Base-by-base conservation (phyloP, 208 protist species). In the Porcisia hertigi region DNA sequence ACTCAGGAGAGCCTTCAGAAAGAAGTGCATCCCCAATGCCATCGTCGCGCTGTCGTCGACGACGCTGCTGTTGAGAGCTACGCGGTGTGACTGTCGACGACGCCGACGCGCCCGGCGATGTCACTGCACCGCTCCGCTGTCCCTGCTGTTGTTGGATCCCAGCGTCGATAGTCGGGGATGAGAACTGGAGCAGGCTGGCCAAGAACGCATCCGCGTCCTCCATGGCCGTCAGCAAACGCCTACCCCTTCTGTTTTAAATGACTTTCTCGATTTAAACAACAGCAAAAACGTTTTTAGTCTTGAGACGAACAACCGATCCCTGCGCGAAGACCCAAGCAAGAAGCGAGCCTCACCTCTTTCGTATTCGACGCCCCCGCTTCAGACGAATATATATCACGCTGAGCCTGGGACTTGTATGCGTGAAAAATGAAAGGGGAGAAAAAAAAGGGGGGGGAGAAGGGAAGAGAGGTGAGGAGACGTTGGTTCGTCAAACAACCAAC, bases 131-230 rank as follows among this genome's bases (percentile, higher is more conserved):
- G 30, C 12, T 66, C 55, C 36, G 53, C 3, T 39, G 59, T 52
- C 20, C 53, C 30, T 69, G 80, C 53, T 82, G 77, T 23, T 59
- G 69, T 36, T 85, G 71, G 63, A 86, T 88, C 53, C 86, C 76
- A 1, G 76, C 63, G 8, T 82, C 73, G 20, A 94, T 81, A 3
- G 70, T 81, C 2, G 89, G 89, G 0, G 83, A 55, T 39, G 73
- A 72, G 57, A 92, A 88, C 65, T 64, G 63, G n/a, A 87, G 87
- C 12, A 94, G 69, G 30, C 80, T 87, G 36, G 85, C 83, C 16
- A 94, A 75, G 49, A 94, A 94, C 0, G 69, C 77, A 66, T 94
- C 87, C 3, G 89, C 78, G 58, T 89, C 85, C 39, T 91, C 86
- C 79, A 90, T 88, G 25, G 71, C 58, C 9, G 41, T 34, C 25